Conservation (phyloP, 352 stramenopile species). For the Plasmopara halstedii region DNA sequence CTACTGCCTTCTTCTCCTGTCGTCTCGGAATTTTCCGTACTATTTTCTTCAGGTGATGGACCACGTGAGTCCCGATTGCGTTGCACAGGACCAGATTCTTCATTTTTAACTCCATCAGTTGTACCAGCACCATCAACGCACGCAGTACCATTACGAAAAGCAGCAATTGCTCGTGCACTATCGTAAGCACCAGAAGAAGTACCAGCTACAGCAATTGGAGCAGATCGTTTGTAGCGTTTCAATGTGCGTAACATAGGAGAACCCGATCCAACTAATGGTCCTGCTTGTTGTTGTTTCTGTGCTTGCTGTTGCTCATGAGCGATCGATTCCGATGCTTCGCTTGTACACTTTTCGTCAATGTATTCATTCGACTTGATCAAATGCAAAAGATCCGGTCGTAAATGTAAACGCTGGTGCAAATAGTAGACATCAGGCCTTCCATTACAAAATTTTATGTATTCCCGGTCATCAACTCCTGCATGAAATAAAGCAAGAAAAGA, state of each 20-base stretch:
- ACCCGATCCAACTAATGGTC: constrained; percentile 20
- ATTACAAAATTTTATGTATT: constrained; percentile 78
- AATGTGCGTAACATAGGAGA: constrained; percentile 32
- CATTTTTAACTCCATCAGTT: constrained; percentile 5
- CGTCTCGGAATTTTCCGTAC: constrained; percentile 75
- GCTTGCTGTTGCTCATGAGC: constrained; percentile 27
- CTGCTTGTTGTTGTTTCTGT: constrained; percentile 18
- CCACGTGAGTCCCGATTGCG: constrained; percentile 18
- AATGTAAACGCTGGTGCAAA: constrained; percentile 66
- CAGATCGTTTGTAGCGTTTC: constrained; percentile 63
- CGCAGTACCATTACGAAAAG: constrained; percentile 11
- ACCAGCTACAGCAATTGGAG: constrained; percentile 14
- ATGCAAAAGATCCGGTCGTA: constrained; percentile 62
- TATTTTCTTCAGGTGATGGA: constrained; percentile 41
- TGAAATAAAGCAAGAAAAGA: constrained; percentile 9
- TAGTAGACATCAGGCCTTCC: constrained; percentile 72
- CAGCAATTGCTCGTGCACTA: constrained; percentile 20
- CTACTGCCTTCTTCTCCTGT: constrained; percentile 54
- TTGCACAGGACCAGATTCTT: constrained; percentile 9
- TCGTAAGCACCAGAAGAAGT: constrained; percentile 15
- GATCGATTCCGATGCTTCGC: constrained; percentile 44
- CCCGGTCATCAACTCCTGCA: constrained; percentile 62
- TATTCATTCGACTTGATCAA: constrained; percentile 82
- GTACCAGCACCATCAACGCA: constrained; percentile 7
- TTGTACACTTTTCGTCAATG: constrained; percentile 68